phyloP scores from a whole-genome alignment of 2,329 filamentous ascomycete genomes.

The Epichloe bromicola region DNA sequence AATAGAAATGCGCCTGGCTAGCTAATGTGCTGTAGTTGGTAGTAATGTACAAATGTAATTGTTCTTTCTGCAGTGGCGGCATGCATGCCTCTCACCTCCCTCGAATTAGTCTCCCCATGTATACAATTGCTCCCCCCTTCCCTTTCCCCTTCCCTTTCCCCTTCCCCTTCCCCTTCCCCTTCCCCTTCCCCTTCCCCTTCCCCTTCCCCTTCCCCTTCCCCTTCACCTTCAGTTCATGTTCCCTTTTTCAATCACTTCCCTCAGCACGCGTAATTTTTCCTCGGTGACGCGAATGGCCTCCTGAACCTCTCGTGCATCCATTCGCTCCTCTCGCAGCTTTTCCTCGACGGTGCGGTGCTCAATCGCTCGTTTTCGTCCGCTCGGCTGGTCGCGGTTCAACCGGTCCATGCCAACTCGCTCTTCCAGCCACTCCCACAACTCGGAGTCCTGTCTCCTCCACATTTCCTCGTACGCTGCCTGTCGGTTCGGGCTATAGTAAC shows the following conservation, averaged over 20 bases:
- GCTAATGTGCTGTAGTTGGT: slow-evolving; percentile 1
- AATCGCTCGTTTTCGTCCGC: slow-evolving; percentile 31
- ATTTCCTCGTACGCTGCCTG: slow-evolving; percentile 83
- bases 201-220: not conserved
- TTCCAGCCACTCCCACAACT: slow-evolving; percentile 89
- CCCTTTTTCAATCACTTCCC: slow-evolving; percentile 50
- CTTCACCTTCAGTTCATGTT: slow-evolving; percentile 8
- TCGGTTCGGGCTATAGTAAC: slow-evolving; percentile 42
- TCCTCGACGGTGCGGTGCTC: slow-evolving; percentile 47
- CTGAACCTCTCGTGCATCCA: slow-evolving; percentile 61
- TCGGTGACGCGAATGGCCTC: slow-evolving; percentile 79
- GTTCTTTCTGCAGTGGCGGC: not conserved
- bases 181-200: not conserved
- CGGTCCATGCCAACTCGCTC: slow-evolving; percentile 65
- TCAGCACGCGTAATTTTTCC: slow-evolving; percentile 66
- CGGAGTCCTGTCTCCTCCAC: slow-evolving; percentile 77
- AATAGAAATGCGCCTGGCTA: slow-evolving; percentile 1
- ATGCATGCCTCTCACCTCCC: not conserved
- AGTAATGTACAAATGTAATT: slow-evolving; percentile 3
- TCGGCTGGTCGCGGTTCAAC: slow-evolving; percentile 24
- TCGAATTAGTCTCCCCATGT: not conserved
- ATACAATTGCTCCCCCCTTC: not conserved
- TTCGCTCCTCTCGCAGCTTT: slow-evolving; percentile 42
- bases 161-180: not conserved
- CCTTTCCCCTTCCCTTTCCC: no score